Conservation (phyloP, 202 grass and related monocot genomes). For the Alloteropsis angusta region DNA sequence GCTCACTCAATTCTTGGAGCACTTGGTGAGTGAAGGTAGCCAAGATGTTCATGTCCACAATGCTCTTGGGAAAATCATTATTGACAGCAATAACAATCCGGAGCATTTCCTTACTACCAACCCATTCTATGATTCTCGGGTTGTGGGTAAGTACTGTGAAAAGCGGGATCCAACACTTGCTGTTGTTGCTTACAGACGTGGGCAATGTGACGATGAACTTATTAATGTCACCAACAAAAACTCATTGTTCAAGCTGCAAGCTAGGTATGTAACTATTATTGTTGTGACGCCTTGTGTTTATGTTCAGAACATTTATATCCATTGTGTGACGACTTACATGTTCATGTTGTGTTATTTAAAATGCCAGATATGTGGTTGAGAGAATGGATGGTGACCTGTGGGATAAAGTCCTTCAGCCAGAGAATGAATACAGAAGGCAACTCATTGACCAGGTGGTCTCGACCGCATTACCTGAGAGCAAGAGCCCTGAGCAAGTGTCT, state of each 20-base stretch:
- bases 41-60: slow-evolving; percentile 99
- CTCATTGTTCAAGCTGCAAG: slow-evolving; percentile 90
- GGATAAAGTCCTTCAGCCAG: slow-evolving; percentile 97
- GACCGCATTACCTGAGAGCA: slow-evolving; percentile 93
- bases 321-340: background rate
- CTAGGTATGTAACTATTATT: slow-evolving; percentile 44
- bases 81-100: slow-evolving; percentile 95
- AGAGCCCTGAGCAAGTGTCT: slow-evolving; percentile 98
- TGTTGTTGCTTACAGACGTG: slow-evolving; percentile 71
- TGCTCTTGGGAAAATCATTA: slow-evolving; percentile 95
- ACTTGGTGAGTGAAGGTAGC: slow-evolving; percentile 88
- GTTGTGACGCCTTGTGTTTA: background rate
- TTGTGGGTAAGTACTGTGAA: slow-evolving; percentile 97
- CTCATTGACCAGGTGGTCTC: slow-evolving; percentile 98
- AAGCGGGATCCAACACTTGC: slow-evolving; percentile 97
- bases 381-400: slow-evolving; percentile 97
- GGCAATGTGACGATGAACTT: slow-evolving; percentile 88
- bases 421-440: slow-evolving; percentile 97
- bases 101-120: slow-evolving; percentile 98
- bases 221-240: slow-evolving; percentile 95
- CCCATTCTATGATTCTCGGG: slow-evolving; percentile 93
- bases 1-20: slow-evolving; percentile 86
- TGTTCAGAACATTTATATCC: background rate
- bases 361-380: slow-evolving; percentile 83
- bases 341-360: slow-evolving; percentile 4